A percentile compares a stretch with the other conserved stretches of the same genome.
Evolutionary conservation across 495 filamentous ascomycete species (phyloP).

Genomic region (Alectoria sarmentosa): DNA sequence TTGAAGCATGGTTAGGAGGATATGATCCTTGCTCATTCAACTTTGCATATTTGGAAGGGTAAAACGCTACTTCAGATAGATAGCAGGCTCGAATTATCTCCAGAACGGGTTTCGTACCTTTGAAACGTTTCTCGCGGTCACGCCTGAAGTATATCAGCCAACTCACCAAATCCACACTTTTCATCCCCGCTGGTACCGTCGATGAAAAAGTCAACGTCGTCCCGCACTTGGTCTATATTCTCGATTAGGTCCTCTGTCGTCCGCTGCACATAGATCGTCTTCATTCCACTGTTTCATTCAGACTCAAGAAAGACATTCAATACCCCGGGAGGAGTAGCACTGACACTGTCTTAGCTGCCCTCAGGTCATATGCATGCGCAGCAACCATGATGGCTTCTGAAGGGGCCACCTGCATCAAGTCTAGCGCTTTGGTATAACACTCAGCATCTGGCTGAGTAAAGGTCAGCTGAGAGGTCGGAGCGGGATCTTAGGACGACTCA

Average conservation of each 20-base stretch:
- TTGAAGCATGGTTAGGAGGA: no score
- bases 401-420: slow-evolving; percentile 37
- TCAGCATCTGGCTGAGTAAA: slow-evolving; percentile 41
- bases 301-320: not conserved
- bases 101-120: no score
- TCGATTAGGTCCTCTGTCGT: slow-evolving; percentile 50
- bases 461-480: not conserved
- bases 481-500: not conserved
- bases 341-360: slow-evolving; percentile 35
- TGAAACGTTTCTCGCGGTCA: not conserved
- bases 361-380: slow-evolving; percentile 48
- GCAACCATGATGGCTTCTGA: slow-evolving; percentile 47
- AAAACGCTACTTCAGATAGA: not conserved
- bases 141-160: slow-evolving; percentile 15
- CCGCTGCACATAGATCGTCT: slow-evolving; percentile 44
- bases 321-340: not conserved
- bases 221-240: slow-evolving; percentile 38
- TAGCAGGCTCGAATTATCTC: slow-evolving; percentile 9
- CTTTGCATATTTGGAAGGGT: no score
- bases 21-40: no score
- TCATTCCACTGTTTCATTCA: slow-evolving; percentile 33
- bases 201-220: slow-evolving; percentile 43
- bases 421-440: slow-evolving; percentile 39
- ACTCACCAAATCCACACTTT: slow-evolving; percentile 15
- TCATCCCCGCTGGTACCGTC: slow-evolving; percentile 33